Evolutionary conservation across 768 basidiomycete species (phyloP).

Genomic region (Amanita thiersii): DNA sequence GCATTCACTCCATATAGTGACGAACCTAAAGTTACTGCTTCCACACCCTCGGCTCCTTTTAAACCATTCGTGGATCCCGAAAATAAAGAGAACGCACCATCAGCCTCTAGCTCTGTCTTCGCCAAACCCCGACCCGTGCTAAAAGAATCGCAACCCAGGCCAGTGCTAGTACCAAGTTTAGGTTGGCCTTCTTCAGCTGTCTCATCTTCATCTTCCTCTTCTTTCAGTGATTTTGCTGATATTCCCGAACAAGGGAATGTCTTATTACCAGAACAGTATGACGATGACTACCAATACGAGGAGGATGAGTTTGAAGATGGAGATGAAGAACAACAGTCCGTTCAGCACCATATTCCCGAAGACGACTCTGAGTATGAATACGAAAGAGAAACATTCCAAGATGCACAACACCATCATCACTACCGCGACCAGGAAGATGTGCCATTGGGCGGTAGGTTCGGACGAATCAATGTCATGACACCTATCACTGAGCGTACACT

Average conservation of each 20-base stretch:
- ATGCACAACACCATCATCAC: constrained; percentile 8
- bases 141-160: constrained; percentile 5
- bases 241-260: constrained; percentile 4
- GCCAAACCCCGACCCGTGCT: constrained; percentile 6
- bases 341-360: constrained; percentile 3
- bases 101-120: constrained; percentile 15
- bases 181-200: constrained; percentile 6
- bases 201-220: constrained; percentile 7
- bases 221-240: constrained; percentile 8
- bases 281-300: constrained; percentile 22
- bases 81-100: constrained; percentile 14
- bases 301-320: constrained; percentile 15
- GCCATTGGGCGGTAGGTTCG: constrained; percentile 70
- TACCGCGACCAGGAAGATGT: constrained; percentile 17
- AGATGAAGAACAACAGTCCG: neutral
- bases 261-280: constrained; percentile 22
- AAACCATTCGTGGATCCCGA: constrained; percentile 22
- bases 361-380: constrained; percentile 21
- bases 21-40: constrained; percentile 1
- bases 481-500: constrained; percentile 94
- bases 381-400: constrained; percentile 31
- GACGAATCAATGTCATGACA: constrained; percentile 89
- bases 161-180: constrained; percentile 1
- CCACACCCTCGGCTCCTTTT: constrained; percentile 13
- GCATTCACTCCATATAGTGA: constrained; percentile 31